A percentile compares a stretch with the other conserved stretches of the same genome.
phyloP scores from a whole-genome alignment of 305 asterid genomes.

The Solanum hybrid region DNA sequence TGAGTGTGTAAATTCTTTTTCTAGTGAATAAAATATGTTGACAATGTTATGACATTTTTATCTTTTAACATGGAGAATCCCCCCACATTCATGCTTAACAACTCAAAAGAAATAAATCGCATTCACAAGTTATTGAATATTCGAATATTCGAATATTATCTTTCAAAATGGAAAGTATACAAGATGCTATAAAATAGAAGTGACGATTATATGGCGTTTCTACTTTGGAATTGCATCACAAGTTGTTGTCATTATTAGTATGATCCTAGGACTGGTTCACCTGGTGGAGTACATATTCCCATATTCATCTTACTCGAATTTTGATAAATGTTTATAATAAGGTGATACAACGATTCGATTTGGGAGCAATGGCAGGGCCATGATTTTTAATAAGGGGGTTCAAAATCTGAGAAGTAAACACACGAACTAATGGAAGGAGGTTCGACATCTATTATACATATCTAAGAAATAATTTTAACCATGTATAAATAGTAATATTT shows the following conservation, averaged over 20 bases:
- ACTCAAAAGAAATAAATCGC: constrained; percentile 18
- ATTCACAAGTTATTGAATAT: not conserved
- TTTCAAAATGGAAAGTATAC: not conserved
- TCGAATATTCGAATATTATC: not conserved
- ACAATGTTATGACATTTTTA: not conserved
- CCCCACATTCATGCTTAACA: constrained; percentile 19
- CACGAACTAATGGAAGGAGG: not conserved
- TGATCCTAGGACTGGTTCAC: not conserved
- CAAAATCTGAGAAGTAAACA: not conserved
- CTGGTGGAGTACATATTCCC: not conserved
- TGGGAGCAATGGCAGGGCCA: not conserved
- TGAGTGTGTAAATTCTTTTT: not conserved
- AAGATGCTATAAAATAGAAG: not conserved
- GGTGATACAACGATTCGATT: not conserved
- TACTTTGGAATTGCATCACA: not conserved
- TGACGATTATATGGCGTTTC: not conserved
- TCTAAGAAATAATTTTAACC: too few relatives aligned
- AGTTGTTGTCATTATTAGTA: not conserved
- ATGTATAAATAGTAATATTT: not conserved
- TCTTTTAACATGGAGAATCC: constrained; percentile 4
- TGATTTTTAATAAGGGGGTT: not conserved
- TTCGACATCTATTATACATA: too few relatives aligned
- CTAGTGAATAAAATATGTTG: not conserved
- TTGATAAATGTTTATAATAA: not conserved
- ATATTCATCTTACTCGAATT: not conserved